Evolutionary conservation across 2,329 filamentous ascomycete species (phyloP).

Genomic region (Tetracladium maxilliforme): DNA sequence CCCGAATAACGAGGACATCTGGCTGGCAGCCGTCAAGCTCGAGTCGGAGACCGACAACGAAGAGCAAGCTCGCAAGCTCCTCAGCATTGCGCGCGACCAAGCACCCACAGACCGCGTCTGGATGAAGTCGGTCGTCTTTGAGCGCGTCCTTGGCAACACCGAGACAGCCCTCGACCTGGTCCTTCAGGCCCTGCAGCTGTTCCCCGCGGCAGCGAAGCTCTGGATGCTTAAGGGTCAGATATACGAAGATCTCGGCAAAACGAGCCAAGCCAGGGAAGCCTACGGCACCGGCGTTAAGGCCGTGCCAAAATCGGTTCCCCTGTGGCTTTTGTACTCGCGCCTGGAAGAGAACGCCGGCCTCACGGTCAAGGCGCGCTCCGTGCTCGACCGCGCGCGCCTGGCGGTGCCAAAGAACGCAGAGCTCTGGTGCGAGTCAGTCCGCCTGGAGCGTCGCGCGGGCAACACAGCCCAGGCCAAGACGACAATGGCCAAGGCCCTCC

Average conservation of each 20-base stretch:
- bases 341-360: conserved; percentile 77
- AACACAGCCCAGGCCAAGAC: conserved; percentile 76
- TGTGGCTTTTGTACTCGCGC: conserved; percentile 81
- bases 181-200: conserved; percentile 73
- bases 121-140: conserved; percentile 91
- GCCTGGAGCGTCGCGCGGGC: conserved; percentile 76
- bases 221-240: conserved; percentile 99
- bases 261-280: conserved; percentile 76
- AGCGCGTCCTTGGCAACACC: conserved; percentile 66
- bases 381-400: conserved; percentile 81
- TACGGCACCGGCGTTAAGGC: conserved; percentile 81
- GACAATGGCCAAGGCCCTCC: conserved; percentile 84
- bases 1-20: conserved; percentile 94
- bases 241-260: conserved; percentile 70
- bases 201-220: conserved; percentile 73
- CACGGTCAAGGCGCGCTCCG: conserved; percentile 81
- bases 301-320: conserved; percentile 66
- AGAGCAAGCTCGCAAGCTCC: conserved; percentile 67
- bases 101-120: conserved; percentile 92
- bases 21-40: conserved; percentile 89
- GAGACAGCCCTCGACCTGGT: conserved; percentile 78
- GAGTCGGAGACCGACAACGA: conserved; percentile 80
- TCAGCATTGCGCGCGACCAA: conserved; percentile 71
- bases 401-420: conserved; percentile 73
- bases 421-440: conserved; percentile 87